Percentiles rank a stretch among this genome's conserved stretches.
Evolutionary conservation across 2,329 filamentous ascomycete species (phyloP).

Genomic region (Penicillium thymicola): DNA sequence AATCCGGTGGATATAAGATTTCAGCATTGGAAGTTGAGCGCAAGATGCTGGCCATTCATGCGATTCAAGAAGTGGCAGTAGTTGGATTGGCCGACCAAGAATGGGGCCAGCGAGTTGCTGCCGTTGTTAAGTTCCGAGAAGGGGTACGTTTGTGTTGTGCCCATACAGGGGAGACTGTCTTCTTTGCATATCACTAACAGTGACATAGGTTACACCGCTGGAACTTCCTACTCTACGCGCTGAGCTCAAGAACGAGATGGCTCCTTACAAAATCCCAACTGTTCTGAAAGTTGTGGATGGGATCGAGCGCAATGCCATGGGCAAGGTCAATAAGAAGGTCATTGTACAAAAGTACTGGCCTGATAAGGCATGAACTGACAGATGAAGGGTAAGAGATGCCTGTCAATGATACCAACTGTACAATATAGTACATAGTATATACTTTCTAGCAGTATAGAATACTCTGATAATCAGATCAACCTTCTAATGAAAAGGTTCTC

Average conservation of each 20-base stretch:
- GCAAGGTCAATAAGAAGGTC: conserved; percentile 60
- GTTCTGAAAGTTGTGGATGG: conserved; percentile 75
- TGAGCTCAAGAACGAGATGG: conserved; percentile 52
- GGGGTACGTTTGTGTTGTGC: conserved; percentile 26
- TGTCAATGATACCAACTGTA: background rate
- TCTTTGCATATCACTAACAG: background rate
- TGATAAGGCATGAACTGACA: conserved; percentile 12
- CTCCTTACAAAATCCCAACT: conserved; percentile 89
- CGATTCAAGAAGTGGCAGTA: conserved; percentile 52
- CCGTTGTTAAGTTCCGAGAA: conserved; percentile 45
- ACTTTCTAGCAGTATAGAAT: background rate
- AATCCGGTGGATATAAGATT: conserved; percentile 56
- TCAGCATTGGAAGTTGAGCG: conserved; percentile 55
- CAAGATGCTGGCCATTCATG: conserved; percentile 49
- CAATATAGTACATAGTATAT: background rate
- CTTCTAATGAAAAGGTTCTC: background rate
- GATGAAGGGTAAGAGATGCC: background rate
- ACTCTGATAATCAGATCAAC: background rate
- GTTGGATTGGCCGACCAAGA: conserved; percentile 54
- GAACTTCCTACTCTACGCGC: conserved; percentile 33
- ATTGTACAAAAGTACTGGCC: conserved; percentile 41
- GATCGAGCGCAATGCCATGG: conserved; percentile 66
- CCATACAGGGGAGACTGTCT: background rate
- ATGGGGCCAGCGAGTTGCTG: conserved; percentile 55
- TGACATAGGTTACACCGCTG: conserved; percentile 23